Evolutionary conservation across 2,329 filamentous ascomycete species (phyloP).

Genomic region (Pyricularia grisea): DNA sequence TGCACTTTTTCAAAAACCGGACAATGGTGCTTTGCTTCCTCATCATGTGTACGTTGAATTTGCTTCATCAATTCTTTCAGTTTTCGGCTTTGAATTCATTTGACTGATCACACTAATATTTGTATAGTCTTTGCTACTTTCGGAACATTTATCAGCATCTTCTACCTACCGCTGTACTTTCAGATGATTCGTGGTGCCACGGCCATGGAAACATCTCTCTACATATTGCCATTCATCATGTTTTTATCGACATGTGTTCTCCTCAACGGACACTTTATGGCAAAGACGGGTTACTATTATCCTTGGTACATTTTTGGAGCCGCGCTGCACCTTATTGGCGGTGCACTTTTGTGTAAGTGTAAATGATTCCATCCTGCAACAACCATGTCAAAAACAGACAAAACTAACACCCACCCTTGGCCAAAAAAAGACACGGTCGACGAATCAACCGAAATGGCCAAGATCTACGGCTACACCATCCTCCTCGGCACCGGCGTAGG

Average conservation of each 20-base stretch:
- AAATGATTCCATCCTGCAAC: neutral
- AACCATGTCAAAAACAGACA: too few relatives aligned
- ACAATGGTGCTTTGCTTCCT: neutral
- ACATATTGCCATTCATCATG: conserved; percentile 27
- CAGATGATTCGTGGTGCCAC: conserved; percentile 33
- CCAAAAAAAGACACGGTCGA: too few relatives aligned
- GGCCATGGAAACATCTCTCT: conserved; percentile 24
- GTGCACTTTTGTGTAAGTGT: neutral
- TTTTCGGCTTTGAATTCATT: conserved; percentile 42
- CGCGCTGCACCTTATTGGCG: neutral
- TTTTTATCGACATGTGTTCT: neutral
- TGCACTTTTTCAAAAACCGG: neutral
- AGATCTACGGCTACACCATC: neutral
- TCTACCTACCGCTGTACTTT: conserved; percentile 44
- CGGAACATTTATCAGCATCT: conserved; percentile 23
- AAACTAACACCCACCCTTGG: too few relatives aligned
- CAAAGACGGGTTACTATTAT: conserved; percentile 10
- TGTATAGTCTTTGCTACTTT: conserved; percentile 19
- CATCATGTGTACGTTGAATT: neutral
- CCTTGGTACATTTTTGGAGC: conserved; percentile 9
- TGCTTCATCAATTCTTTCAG: neutral
- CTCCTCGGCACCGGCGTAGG: neutral
- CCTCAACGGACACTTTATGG: neutral
- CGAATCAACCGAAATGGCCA: neutral
- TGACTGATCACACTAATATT: conserved; percentile 21